Percentiles rank a stretch among this genome's conserved stretches.
Conservation (phyloP, 228 moss, liverwort and hornwort genomes). For the Sphagnum fallax region DNA sequence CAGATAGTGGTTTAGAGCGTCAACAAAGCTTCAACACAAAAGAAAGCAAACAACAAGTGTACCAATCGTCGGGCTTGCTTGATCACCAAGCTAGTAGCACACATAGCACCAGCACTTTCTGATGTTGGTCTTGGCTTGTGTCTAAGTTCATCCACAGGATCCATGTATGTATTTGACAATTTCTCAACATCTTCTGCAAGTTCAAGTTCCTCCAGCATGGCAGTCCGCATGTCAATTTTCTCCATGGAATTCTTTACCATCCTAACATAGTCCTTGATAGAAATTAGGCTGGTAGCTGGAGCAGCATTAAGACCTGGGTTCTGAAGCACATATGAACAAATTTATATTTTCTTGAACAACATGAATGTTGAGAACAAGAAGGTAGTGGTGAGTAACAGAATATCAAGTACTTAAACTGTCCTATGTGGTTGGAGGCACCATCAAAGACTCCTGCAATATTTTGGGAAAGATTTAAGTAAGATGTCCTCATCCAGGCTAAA, state of each 20-base stretch:
- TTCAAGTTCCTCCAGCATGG: constrained; percentile 22
- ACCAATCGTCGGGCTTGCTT: constrained; percentile 28
- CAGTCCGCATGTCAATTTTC: constrained; percentile 12
- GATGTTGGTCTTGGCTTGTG: constrained; percentile 7
- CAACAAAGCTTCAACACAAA: neutral
- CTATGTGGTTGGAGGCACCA: too few relatives aligned
- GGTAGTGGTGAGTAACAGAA: neutral
- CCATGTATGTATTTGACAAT: constrained; percentile 10
- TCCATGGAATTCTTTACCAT: constrained; percentile 7
- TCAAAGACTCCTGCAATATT: too few relatives aligned
- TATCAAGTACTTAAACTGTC: neutral
- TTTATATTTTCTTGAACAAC: neutral
- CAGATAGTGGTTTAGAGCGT: neutral
- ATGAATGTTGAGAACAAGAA: constrained; percentile 1
- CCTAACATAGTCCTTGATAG: constrained; percentile 17
- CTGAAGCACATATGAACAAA: constrained; percentile 7
- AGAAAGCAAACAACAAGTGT: neutral
- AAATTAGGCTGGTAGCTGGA: neutral
- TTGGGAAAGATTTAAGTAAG: too few relatives aligned
- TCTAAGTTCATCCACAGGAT: neutral
- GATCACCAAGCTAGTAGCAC: constrained; percentile 25
- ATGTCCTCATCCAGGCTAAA: neutral
- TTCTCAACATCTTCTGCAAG: constrained; percentile 25
- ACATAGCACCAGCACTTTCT: constrained; percentile 10
- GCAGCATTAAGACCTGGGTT: constrained; percentile 5